phyloP scores from a whole-genome alignment of 495 filamentous ascomycete species.

The Jackrogersella minutella region DNA sequence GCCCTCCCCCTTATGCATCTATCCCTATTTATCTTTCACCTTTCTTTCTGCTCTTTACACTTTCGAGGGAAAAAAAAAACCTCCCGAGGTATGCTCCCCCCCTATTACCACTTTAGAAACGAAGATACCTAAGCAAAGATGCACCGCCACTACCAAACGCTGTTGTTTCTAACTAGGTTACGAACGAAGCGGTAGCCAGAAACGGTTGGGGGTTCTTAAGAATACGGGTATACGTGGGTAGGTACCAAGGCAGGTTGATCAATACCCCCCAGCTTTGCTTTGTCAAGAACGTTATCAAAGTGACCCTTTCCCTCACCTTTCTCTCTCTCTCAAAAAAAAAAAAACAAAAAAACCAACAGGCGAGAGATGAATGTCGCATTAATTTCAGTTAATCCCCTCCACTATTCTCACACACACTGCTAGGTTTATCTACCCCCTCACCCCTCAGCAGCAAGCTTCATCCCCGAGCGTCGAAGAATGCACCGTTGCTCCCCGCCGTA shows the following conservation, averaged over 20 bases:
- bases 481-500: conserved; percentile 33
- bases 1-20: neutral
- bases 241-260: neutral
- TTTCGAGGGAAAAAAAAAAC: no score
- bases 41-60: neutral
- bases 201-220: no score
- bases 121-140: neutral
- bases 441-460: no score
- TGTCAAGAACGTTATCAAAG: neutral
- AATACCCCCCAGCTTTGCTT: neutral
- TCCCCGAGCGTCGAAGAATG: conserved; percentile 41
- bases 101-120: neutral
- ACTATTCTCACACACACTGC: neutral
- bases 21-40: conserved; percentile 1
- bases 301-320: no score
- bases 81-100: neutral
- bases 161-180: neutral
- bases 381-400: neutral
- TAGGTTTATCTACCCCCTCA: neutral
- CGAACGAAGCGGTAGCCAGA: neutral
- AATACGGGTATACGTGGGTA: no score
- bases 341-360: no score
- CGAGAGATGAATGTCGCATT: no score
- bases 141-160: neutral
- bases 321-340: no score